These are phyloP conservation scores for Akanthomyces lecanii DNA, from an alignment of 2,329 filamentous ascomycete genomes.

Conservation along the genomic window DNA sequence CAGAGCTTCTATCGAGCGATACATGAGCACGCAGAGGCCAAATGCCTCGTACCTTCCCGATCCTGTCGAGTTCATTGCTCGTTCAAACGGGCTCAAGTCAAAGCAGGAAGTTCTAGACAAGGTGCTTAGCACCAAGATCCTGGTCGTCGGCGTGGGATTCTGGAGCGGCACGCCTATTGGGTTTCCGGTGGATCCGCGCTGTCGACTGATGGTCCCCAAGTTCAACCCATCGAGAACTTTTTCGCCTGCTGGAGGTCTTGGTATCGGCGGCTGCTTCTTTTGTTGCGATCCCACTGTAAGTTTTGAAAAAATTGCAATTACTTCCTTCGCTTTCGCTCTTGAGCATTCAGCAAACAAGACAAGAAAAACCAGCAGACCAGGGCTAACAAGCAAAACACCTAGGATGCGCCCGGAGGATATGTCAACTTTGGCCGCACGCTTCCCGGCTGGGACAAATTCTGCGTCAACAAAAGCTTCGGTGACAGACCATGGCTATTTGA, in stretches of 20 bases:
- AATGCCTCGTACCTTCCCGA: constrained; percentile 57
- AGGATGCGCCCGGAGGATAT: constrained; percentile 33
- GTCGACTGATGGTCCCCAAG: constrained; percentile 24
- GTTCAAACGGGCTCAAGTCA: constrained; percentile 33
- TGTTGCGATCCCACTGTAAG: constrained; percentile 28
- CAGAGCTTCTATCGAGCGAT: constrained; percentile 42
- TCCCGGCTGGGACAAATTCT: constrained; percentile 31
- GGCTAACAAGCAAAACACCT: neutral
- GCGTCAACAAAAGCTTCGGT: constrained; percentile 26
- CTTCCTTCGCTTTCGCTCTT: neutral
- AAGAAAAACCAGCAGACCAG: neutral
- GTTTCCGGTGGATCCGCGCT: constrained; percentile 10
- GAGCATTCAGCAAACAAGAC: neutral
- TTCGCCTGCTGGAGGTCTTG: constrained; percentile 31
- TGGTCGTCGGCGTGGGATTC: constrained; percentile 29
- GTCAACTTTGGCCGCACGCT: constrained; percentile 29
- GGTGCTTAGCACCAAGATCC: constrained; percentile 29
- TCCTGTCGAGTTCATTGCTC: constrained; percentile 48
- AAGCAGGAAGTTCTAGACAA: constrained; percentile 30
- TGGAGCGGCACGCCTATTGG: constrained; percentile 33
- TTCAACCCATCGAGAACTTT: constrained; percentile 29
- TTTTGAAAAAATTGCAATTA: neutral
- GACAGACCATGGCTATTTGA: constrained; percentile 33
- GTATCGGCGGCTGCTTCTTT: constrained; percentile 30
- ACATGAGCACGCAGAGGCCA: constrained; percentile 55